Conservation (phyloP, 768 basidiomycete genomes). For the Pisolithus microcarpus region DNA sequence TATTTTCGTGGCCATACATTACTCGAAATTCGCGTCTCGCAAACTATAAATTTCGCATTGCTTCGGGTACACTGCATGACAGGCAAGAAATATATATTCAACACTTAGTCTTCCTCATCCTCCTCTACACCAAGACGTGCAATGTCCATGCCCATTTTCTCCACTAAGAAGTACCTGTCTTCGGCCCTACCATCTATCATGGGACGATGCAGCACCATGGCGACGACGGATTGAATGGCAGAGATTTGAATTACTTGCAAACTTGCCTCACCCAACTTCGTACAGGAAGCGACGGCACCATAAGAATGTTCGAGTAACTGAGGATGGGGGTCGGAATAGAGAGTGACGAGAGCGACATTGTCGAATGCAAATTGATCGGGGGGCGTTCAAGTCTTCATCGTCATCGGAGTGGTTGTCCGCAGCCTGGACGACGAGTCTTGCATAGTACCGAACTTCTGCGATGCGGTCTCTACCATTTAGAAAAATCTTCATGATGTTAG, state of each 20-base stretch:
- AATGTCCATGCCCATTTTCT: too few relatives aligned
- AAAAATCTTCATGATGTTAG: not conserved
- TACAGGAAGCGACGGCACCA: constrained; percentile 1
- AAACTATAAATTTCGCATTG: too few relatives aligned
- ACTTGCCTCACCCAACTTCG: not conserved
- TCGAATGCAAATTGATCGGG: not conserved
- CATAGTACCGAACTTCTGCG: not conserved
- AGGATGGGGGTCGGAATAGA: constrained; percentile 15
- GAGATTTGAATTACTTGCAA: not conserved
- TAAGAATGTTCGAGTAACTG: constrained; percentile 1
- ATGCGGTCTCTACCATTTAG: not conserved
- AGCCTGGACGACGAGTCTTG: not conserved
- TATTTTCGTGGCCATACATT: too few relatives aligned
- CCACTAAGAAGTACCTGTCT: too few relatives aligned
- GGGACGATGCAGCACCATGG: constrained; percentile 2
- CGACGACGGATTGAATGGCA: not conserved
- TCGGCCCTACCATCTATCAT: too few relatives aligned
- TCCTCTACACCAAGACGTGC: too few relatives aligned
- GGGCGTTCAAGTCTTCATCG: not conserved
- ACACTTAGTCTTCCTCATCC: too few relatives aligned
- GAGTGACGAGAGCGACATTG: constrained; percentile 15
- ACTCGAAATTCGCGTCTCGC: too few relatives aligned
- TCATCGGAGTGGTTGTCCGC: not conserved
- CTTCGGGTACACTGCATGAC: too few relatives aligned
- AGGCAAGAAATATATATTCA: too few relatives aligned